Conservation (phyloP, 2,329 filamentous ascomycete species). For the Aureobasidium sp. region DNA sequence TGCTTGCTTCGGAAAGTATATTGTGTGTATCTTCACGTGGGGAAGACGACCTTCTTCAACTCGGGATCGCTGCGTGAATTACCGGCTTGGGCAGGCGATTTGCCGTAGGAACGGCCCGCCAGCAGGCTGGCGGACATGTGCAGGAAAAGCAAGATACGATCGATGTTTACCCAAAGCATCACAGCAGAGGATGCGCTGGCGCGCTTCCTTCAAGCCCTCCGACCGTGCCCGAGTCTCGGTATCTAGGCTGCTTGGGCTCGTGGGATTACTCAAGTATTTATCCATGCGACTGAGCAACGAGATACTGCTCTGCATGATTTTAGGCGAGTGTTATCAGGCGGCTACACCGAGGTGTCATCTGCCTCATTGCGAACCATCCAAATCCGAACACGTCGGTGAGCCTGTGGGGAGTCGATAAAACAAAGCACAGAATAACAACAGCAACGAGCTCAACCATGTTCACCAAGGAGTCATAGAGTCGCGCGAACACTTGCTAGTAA, state of each 20-base stretch:
- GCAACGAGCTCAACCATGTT: slow-evolving; percentile 6
- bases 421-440: neutral
- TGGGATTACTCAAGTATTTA: neutral
- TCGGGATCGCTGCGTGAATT: slow-evolving; percentile 8
- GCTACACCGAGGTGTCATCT: slow-evolving; percentile 2
- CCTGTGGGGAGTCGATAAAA: neutral
- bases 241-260: neutral
- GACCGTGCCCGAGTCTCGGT: neutral
- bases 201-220: neutral
- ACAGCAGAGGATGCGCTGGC: neutral
- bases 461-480: neutral
- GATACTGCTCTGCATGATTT: neutral
- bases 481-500: slow-evolving; percentile 10
- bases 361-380: neutral
- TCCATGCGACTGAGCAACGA: neutral
- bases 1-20: neutral
- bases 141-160: neutral
- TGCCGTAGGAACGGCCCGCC: slow-evolving; percentile 9
- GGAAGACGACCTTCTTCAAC: neutral
- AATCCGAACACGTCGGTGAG: neutral
- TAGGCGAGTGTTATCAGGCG: neutral
- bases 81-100: neutral
- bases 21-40: neutral
- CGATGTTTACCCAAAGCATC: neutral
- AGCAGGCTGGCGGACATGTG: neutral